phyloP scores from a whole-genome alignment of 2,329 filamentous ascomycete genomes.

The Ramularia collo-cygni region DNA sequence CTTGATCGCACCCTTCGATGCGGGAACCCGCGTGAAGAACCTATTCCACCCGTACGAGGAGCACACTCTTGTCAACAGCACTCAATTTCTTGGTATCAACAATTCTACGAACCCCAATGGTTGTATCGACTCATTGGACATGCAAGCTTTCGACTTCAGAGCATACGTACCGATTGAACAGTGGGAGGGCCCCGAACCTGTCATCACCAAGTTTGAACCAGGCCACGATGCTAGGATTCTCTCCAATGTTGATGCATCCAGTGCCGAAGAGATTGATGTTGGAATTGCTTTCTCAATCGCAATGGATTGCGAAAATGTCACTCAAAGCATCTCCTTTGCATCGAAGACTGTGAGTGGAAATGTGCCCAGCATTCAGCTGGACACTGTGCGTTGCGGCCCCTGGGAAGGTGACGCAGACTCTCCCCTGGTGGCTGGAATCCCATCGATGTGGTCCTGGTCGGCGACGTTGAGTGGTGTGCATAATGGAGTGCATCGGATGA shows the following conservation, averaged over 20 bases:
- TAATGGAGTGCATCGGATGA: constrained; percentile 53
- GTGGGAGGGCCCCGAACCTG: constrained; percentile 46
- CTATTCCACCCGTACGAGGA: constrained; percentile 54
- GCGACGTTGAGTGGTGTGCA: constrained; percentile 48
- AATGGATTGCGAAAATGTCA: constrained; percentile 53
- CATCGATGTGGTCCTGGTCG: constrained; percentile 47
- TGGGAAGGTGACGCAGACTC: constrained; percentile 15
- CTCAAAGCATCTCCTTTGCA: constrained; percentile 42
- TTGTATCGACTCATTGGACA: constrained; percentile 45
- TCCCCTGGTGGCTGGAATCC: constrained; percentile 44
- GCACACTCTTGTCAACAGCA: constrained; percentile 37
- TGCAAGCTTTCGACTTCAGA: constrained; percentile 50
- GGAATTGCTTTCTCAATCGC: constrained; percentile 50
- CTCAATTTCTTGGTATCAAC: constrained; percentile 31
- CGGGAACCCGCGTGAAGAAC: constrained; percentile 50
- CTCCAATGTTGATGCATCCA: constrained; percentile 41
- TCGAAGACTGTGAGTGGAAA: constrained; percentile 46
- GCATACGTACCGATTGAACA: constrained; percentile 48
- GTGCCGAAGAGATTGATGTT: constrained; percentile 36
- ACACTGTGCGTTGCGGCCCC: constrained; percentile 39
- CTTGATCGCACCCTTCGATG: constrained; percentile 49
- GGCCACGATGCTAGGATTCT: constrained; percentile 52
- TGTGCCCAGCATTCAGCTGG: constrained; percentile 37
- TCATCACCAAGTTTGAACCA: constrained; percentile 52
- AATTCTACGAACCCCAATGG: constrained; percentile 44